Conservation (phyloP, 345 rosid species). For the Linum usitatissimum region DNA sequence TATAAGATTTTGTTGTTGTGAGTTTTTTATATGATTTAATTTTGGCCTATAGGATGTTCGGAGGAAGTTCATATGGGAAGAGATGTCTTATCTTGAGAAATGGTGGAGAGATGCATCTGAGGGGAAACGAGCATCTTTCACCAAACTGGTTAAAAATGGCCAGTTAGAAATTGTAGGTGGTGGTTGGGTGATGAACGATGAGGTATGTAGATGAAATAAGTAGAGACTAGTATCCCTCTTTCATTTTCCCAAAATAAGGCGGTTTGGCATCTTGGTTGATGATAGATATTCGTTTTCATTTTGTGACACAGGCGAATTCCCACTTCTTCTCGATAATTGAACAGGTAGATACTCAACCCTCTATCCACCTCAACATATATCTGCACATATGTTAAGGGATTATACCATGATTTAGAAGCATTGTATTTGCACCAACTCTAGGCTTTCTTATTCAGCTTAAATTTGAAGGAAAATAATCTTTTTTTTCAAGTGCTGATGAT, state of each 20-base stretch:
- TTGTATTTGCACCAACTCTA: not conserved
- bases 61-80: slow-evolving; percentile 97
- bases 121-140: slow-evolving; percentile 50
- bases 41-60: slow-evolving; percentile 50
- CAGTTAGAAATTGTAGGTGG: slow-evolving; percentile 98
- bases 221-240: not conserved
- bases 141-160: slow-evolving; percentile 68
- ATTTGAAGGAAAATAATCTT: no score
- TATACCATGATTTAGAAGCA: not conserved
- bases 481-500: no score
- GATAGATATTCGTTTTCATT: slow-evolving; percentile 12
- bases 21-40: slow-evolving; percentile 3
- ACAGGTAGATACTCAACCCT: slow-evolving; percentile 40
- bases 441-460: not conserved
- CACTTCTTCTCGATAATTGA: slow-evolving; percentile 93
- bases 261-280: not conserved
- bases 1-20: not conserved
- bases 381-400: not conserved
- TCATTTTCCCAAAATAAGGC: not conserved
- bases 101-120: slow-evolving; percentile 97
- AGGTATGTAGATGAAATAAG: slow-evolving; percentile 33
- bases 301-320: slow-evolving; percentile 81
- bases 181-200: slow-evolving; percentile 99
- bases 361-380: not conserved
- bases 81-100: slow-evolving; percentile 93